Evolutionary conservation across 106 monocot genomes (phyloP).

Genomic region (Gastrodia elata): DNA sequence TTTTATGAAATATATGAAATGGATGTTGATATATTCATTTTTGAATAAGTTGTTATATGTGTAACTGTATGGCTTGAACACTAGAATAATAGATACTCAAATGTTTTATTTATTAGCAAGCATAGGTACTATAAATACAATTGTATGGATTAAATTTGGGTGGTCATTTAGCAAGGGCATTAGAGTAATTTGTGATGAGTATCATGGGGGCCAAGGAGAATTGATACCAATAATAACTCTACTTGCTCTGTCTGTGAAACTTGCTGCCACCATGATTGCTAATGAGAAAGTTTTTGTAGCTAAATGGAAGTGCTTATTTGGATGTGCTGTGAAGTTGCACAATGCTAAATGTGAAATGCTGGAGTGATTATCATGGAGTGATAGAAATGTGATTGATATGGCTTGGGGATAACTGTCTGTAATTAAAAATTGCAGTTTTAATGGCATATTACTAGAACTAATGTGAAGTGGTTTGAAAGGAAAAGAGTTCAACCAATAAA

Average conservation of each 20-base stretch:
- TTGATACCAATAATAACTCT: not conserved
- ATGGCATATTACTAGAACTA: not conserved
- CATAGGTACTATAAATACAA: not conserved
- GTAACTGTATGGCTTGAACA: not conserved
- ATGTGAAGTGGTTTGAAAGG: not conserved
- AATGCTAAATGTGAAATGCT: not conserved
- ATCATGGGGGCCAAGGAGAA: not conserved
- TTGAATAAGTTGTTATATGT: not conserved
- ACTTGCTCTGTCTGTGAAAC: not conserved
- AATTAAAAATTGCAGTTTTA: not conserved
- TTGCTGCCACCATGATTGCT: not conserved
- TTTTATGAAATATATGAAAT: not conserved
- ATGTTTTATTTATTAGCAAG: not conserved
- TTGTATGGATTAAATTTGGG: not conserved
- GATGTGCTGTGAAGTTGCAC: not conserved
- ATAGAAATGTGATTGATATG: not conserved
- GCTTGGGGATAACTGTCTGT: not conserved
- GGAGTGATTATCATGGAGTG: not conserved
- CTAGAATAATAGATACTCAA: not conserved
- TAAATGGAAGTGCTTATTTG: too few relatives aligned
- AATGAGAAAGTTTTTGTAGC: not conserved
- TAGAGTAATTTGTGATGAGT: not conserved
- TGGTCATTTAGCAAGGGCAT: not conserved
- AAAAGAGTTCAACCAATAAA: not conserved
- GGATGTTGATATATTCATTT: not conserved